Base-by-base conservation (phyloP, 306 rosid genomes). In the Alnus glutinosa region DNA sequence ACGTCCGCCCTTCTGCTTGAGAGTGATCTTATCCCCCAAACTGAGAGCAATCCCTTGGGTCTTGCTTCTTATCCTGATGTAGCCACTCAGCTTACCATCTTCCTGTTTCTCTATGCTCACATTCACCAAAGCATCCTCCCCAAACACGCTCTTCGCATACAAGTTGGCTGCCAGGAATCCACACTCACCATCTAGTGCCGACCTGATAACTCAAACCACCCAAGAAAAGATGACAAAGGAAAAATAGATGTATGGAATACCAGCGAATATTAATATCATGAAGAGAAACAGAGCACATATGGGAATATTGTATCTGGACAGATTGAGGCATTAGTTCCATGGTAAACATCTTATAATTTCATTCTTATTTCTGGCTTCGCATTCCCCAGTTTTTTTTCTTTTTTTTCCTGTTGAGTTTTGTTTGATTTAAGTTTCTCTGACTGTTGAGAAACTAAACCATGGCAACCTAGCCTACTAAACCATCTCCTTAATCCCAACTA, bases 1-100 rank as follows among this genome's bases (percentile, higher is more conserved):
- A 59, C 36, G 19, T 59, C 89, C 73, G 73, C 97, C 99, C 89
- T 91, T 96, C 90, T 96, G 99, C 84, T 96, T 96, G 93, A 96
- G 88, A 62, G 99, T 96, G 86, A 96, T 93, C 89, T 96, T 96
- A 81, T 96, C 99, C 50, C 99, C 99, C 7, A 96, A 97, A 85
- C 98, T 93, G 49, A 96, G 93, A 69, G 98, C 99, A 77, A 96
- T 96, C 61, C 99, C 99, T 83, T 96, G 99, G 71, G 99, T 96
- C 86, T 96, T 96, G 85, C 99, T 96, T 89, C 99, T 93, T 81
- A 96, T 96, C 88, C 99, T 89, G 87, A 96, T 96, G 88, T 93
- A 96, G 57, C 99, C 99, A 72, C 92, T 87, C 81, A 96, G 90
- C 90, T 96, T 96, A 52, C 87, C 92, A 67, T 96, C 99, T 37